phyloP scores from a whole-genome alignment of 352 stramenopile genomes.

The Pythium myriotylum region DNA sequence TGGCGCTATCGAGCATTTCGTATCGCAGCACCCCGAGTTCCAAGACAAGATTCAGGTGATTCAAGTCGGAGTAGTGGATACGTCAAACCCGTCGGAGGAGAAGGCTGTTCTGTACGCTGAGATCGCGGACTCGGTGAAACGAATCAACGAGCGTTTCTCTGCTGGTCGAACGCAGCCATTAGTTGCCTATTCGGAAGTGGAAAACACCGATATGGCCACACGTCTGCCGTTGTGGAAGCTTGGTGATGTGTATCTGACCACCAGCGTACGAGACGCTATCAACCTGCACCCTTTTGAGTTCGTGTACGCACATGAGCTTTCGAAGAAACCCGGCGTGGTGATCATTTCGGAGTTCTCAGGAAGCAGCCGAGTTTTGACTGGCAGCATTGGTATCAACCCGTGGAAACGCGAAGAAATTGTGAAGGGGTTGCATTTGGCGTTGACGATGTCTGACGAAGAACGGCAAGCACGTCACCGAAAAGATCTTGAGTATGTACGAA shows the following conservation, averaged over 20 bases:
- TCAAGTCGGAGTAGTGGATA: constrained; percentile 80
- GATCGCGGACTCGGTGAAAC: constrained; percentile 57
- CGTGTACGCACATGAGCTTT: constrained; percentile 79
- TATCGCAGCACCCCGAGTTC: constrained; percentile 82
- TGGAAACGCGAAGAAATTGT: constrained; percentile 95
- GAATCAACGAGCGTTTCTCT: constrained; percentile 74
- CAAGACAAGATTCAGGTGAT: constrained; percentile 86
- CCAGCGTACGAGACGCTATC: constrained; percentile 77
- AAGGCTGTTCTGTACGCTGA: constrained; percentile 66
- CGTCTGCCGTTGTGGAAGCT: constrained; percentile 74
- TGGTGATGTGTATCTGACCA: constrained; percentile 75
- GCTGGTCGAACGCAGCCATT: constrained; percentile 46
- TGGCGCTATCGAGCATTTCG: constrained; percentile 94
- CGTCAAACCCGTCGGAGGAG: constrained; percentile 70
- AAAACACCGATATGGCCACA: constrained; percentile 81
- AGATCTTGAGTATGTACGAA: constrained; percentile 92
- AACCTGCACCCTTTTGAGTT: constrained; percentile 89
- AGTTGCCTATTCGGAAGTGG: constrained; percentile 70
- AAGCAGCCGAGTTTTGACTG: constrained; percentile 95
- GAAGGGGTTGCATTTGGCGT: constrained; percentile 55
- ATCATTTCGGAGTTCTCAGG: constrained; percentile 98
- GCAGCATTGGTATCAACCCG: constrained; percentile 97
- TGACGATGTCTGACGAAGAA: constrained; percentile 79
- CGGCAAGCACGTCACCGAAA: constrained; percentile 72
- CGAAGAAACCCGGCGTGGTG: constrained; percentile 84